These are phyloP conservation scores for Pestalotiopsis sp. DNA, from an alignment of 2,329 filamentous ascomycete genomes.

Conservation along the genomic window DNA sequence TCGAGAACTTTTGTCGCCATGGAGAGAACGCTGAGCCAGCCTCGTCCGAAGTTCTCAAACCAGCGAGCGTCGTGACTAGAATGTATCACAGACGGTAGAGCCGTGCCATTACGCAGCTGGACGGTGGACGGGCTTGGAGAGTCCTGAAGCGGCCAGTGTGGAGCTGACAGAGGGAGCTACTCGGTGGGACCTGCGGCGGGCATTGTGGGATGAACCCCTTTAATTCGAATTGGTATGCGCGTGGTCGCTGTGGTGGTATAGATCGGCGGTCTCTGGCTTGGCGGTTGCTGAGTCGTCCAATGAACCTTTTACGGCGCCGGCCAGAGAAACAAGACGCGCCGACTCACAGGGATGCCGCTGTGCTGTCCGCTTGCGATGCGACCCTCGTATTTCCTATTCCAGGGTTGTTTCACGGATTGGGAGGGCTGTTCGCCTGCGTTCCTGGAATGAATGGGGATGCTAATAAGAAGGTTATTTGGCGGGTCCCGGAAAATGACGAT, in stretches of 20 bases:
- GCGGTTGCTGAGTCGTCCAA: conserved; percentile 3
- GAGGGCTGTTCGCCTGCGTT: not conserved
- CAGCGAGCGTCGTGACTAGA: not conserved
- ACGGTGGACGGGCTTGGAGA: not conserved
- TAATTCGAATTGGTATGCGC: conserved; percentile 7
- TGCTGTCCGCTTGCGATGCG: conserved; percentile 4
- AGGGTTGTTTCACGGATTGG: not conserved
- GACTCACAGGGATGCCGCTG: conserved; percentile 4
- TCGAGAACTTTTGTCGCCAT: not conserved
- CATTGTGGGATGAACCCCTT: conserved; percentile 5
- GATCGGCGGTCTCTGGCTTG: conserved; percentile 11
- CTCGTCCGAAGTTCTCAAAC: conserved; percentile 2
- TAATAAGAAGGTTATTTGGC: conserved; percentile 10
- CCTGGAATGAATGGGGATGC: conserved; percentile 5
- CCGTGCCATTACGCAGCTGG: not conserved
- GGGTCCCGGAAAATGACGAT: conserved; percentile 1
- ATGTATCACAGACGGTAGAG: conserved; percentile 6
- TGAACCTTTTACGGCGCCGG: not conserved
- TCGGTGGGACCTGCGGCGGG: not conserved
- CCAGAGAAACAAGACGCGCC: not conserved
- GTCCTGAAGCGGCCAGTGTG: not conserved
- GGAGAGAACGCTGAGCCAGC: not conserved
- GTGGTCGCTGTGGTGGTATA: not conserved
- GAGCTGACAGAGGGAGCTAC: not conserved
- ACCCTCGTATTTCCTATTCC: conserved; percentile 14